These are phyloP conservation scores for Crithidia thermophila DNA, from an alignment of 208 protist genomes.

Conservation along the genomic window DNA sequence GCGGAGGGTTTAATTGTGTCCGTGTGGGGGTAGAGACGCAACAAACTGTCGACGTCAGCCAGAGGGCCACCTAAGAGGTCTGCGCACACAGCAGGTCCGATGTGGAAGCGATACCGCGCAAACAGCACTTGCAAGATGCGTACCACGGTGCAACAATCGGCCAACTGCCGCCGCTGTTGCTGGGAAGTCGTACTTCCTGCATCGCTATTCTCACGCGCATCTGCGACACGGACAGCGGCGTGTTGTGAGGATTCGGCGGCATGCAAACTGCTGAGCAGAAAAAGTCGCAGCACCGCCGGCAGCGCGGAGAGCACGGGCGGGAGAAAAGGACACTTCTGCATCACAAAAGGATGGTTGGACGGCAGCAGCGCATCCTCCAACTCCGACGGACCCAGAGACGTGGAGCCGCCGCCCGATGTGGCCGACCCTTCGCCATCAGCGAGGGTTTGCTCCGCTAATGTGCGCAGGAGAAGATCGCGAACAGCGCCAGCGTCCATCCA, in stretches of 20 bases:
- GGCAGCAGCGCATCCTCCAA: constrained; percentile 18
- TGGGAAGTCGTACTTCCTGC: too few relatives aligned
- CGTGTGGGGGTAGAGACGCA: neutral
- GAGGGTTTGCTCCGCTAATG: constrained; percentile 46
- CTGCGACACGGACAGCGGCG: neutral
- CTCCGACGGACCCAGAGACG: neutral
- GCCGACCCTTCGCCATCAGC: constrained; percentile 3
- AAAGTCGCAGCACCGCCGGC: constrained; percentile 10
- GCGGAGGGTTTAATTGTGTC: too few relatives aligned
- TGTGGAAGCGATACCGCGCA: constrained; percentile 19
- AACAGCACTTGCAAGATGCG: constrained; percentile 34
- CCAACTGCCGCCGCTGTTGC: neutral
- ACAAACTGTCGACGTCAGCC: constrained; percentile 2
- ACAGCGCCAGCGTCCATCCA: constrained; percentile 31
- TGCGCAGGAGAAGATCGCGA: constrained; percentile 1
- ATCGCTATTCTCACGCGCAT: too few relatives aligned
- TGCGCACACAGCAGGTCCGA: constrained; percentile 17
- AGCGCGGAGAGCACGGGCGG: constrained; percentile 10
- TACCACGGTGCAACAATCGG: constrained; percentile 23
- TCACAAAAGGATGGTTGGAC: constrained; percentile 2
- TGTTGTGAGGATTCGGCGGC: neutral
- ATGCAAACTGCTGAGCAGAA: neutral
- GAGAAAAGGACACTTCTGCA: constrained; percentile 22
- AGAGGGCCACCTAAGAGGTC: constrained; percentile 13
- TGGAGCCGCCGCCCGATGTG: neutral